phyloP scores from a whole-genome alignment of 257 asterid species.

The Coffea eugenioides region DNA sequence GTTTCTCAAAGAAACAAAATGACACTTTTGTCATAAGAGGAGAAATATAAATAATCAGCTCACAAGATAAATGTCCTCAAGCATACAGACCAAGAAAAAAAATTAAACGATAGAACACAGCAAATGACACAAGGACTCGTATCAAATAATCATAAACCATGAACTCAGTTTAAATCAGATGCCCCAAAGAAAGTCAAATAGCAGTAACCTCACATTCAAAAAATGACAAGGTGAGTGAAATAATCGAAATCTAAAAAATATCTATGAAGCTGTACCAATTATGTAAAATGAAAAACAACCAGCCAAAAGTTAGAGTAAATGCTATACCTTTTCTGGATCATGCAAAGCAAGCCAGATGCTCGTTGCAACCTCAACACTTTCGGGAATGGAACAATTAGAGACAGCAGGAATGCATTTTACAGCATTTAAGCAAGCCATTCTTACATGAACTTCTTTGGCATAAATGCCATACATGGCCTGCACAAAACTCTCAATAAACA shows the following conservation, averaged over 20 bases:
- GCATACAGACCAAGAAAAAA: neutral
- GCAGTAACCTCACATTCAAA: neutral
- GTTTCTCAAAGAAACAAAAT: neutral
- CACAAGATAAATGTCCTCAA: too few relatives aligned
- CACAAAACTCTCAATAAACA: slow-evolving; percentile 24
- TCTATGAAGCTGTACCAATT: neutral
- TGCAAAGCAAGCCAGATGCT: slow-evolving; percentile 97
- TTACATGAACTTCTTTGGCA: slow-evolving; percentile 91
- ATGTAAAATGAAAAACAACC: slow-evolving; percentile 6
- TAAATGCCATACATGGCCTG: slow-evolving; percentile 89
- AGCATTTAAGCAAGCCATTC: slow-evolving; percentile 93
- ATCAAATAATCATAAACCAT: neutral
- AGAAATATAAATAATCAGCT: neutral
- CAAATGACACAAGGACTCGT: neutral
- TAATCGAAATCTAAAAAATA: neutral
- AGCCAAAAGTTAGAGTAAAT: slow-evolving; percentile 1
- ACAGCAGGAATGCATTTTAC: slow-evolving; percentile 96
- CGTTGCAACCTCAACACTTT: slow-evolving; percentile 82
- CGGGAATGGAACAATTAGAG: slow-evolving; percentile 76
- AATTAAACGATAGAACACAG: neutral
- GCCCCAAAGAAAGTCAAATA: neutral
- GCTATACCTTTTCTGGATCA: slow-evolving; percentile 78
- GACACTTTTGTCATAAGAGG: neutral
- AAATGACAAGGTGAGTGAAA: neutral
- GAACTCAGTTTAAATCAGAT: neutral